Percentiles rank a stretch among this genome's conserved stretches.
Conservation (phyloP, 106 monocot genomes). For the Alisma plantagoaquatica region DNA sequence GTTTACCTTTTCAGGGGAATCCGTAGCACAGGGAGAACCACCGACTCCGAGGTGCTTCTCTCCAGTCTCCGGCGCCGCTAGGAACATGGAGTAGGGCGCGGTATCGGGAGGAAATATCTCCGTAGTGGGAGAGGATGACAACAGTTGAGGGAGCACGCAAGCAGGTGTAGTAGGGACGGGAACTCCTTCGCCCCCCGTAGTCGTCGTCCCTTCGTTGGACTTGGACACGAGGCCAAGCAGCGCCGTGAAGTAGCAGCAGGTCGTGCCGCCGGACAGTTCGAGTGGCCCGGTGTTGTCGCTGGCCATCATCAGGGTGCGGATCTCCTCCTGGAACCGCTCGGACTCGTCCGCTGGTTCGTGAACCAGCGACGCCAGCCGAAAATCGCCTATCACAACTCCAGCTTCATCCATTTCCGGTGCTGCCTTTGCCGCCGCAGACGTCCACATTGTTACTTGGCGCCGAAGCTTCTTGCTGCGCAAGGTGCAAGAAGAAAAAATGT, state of each 20-base stretch:
- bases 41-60: constrained; percentile 34
- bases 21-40: no score
- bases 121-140: no score
- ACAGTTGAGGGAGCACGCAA: constrained; percentile 1
- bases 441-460: no score
- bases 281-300: background rate
- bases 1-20: no score
- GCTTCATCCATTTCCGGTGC: no score
- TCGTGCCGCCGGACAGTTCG: background rate
- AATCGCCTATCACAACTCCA: no score
- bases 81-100: no score
- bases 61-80: no score
- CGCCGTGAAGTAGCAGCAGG: constrained; percentile 38
- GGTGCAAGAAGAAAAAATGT: no score
- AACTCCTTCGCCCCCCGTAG: constrained; percentile 11
- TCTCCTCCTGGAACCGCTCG: constrained; percentile 47
- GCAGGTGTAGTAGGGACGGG: background rate
- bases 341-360: constrained; percentile 24
- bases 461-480: no score
- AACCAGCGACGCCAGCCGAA: no score
- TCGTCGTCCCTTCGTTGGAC: constrained; percentile 44
- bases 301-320: constrained; percentile 39
- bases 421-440: no score
- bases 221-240: constrained; percentile 48
- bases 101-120: constrained; percentile 64